Conservation (phyloP, 2,329 filamentous ascomycete genomes). For the Fusarium sp. region DNA sequence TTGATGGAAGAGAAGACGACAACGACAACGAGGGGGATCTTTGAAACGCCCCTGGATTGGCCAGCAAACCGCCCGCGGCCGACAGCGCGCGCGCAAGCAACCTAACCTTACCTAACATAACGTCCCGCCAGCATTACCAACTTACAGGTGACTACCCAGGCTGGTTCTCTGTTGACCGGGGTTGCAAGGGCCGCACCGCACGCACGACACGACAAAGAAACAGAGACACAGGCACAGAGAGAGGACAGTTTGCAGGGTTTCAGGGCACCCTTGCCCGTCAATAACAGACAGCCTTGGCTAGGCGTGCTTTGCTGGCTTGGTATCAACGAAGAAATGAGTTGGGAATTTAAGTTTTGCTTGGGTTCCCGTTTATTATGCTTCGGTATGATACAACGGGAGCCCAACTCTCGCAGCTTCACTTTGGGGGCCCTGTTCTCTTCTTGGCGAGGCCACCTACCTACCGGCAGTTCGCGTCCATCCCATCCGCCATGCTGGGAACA, state of each 20-base stretch:
- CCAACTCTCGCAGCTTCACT: background rate
- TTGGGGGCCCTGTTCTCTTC: background rate
- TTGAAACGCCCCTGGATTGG: slow-evolving; percentile 21
- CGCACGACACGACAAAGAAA: too few species aligned
- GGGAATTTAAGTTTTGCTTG: slow-evolving; percentile 6
- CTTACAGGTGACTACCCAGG: background rate
- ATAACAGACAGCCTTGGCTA: background rate
- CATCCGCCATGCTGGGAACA: slow-evolving; percentile 23
- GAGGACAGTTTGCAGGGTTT: slow-evolving; percentile 25
- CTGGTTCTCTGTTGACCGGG: slow-evolving; percentile 3
- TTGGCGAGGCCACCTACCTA: slow-evolving; percentile 8
- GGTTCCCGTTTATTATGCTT: background rate
- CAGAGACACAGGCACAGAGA: background rate
- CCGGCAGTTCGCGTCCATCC: slow-evolving; percentile 5
- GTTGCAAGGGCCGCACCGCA: slow-evolving; percentile 28
- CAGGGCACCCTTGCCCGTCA: slow-evolving; percentile 29
- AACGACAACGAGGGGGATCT: background rate
- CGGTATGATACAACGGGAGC: background rate
- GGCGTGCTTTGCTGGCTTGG: background rate
- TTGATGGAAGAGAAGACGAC: too few species aligned
- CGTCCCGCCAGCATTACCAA: background rate
- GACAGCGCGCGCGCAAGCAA: slow-evolving; percentile 13
- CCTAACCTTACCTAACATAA: background rate
- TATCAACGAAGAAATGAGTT: slow-evolving; percentile 21
- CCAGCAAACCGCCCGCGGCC: slow-evolving; percentile 4